phyloP scores from a whole-genome alignment of 2,329 filamentous ascomycete species.

The Cladophialophora bantiana region DNA sequence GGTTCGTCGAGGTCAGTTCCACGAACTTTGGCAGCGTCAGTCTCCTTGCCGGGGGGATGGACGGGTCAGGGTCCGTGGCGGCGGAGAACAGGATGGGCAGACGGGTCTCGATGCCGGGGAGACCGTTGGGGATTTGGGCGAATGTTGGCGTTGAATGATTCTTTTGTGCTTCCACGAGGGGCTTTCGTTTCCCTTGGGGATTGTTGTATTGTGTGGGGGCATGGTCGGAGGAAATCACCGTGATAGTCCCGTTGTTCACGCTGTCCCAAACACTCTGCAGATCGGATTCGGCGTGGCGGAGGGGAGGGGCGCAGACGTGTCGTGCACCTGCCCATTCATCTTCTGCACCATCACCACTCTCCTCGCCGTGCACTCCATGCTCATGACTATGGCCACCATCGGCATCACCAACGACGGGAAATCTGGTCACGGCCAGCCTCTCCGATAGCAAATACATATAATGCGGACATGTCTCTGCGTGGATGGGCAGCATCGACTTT shows the following conservation, averaged over 20 bases:
- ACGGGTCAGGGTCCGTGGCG: slow-evolving; percentile 30
- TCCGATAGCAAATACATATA: slow-evolving; percentile 62
- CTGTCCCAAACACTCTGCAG: slow-evolving; percentile 60
- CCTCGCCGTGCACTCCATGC: slow-evolving; percentile 32
- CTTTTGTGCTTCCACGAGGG: slow-evolving; percentile 24
- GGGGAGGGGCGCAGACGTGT: slow-evolving; percentile 62
- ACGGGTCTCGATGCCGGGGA: slow-evolving; percentile 54
- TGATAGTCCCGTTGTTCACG: slow-evolving; percentile 62
- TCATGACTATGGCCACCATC: slow-evolving; percentile 43
- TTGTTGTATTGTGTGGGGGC: slow-evolving; percentile 50
- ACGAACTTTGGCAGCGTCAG: slow-evolving; percentile 53
- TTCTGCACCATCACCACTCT: slow-evolving; percentile 28
- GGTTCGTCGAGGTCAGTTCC: slow-evolving; percentile 53
- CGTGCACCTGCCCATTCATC: slow-evolving; percentile 57
- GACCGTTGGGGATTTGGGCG: slow-evolving; percentile 53
- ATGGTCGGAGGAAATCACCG: slow-evolving; percentile 61
- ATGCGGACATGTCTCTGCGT: slow-evolving; percentile 66
- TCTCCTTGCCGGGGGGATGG: slow-evolving; percentile 3
- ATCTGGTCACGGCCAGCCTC: slow-evolving; percentile 46
- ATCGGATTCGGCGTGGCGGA: slow-evolving; percentile 56
- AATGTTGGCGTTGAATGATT: slow-evolving; percentile 44
- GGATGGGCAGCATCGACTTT: slow-evolving; percentile 57
- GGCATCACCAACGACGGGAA: slow-evolving; percentile 44
- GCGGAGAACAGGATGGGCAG: slow-evolving; percentile 50
- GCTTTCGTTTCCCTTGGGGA: slow-evolving; percentile 48